A percentile compares a stretch with the other conserved stretches of the same genome.
phyloP scores from a whole-genome alignment of 2,329 filamentous ascomycete species.

The Exophiala sp. region DNA sequence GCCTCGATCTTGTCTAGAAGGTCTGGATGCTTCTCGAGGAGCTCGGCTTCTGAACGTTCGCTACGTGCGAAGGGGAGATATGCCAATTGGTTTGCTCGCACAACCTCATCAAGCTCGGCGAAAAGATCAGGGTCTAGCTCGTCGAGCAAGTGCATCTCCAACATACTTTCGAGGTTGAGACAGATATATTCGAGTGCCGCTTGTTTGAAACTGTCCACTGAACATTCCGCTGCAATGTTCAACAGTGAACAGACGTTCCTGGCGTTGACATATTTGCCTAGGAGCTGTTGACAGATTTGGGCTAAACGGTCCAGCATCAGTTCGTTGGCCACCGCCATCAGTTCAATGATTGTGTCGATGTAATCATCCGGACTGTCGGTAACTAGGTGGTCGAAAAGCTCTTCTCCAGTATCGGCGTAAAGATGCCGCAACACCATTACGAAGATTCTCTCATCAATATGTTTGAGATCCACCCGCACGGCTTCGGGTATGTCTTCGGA shows the following conservation, averaged over 20 bases:
- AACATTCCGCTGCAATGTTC: constrained; percentile 78
- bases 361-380: constrained; percentile 71
- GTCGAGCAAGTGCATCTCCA: constrained; percentile 70
- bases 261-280: constrained; percentile 57
- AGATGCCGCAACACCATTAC: constrained; percentile 71
- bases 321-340: constrained; percentile 85
- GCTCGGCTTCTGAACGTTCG: constrained; percentile 57
- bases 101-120: constrained; percentile 69
- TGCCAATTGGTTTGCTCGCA: constrained; percentile 74
- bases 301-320: constrained; percentile 89
- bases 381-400: constrained; percentile 73
- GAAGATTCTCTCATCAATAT: constrained; percentile 69
- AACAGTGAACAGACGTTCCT: constrained; percentile 81
- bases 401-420: constrained; percentile 73
- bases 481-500: constrained; percentile 41
- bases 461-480: constrained; percentile 72
- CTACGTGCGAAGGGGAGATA: constrained; percentile 72
- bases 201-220: constrained; percentile 78
- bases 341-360: constrained; percentile 81
- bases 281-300: constrained; percentile 77
- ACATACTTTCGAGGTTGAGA: constrained; percentile 81
- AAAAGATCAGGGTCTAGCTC: constrained; percentile 81
- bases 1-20: constrained; percentile 37
- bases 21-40: constrained; percentile 43
- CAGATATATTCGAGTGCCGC: constrained; percentile 86